Base-by-base conservation (phyloP, 768 basidiomycete species). In the Gelatoporia subvermispora region DNA sequence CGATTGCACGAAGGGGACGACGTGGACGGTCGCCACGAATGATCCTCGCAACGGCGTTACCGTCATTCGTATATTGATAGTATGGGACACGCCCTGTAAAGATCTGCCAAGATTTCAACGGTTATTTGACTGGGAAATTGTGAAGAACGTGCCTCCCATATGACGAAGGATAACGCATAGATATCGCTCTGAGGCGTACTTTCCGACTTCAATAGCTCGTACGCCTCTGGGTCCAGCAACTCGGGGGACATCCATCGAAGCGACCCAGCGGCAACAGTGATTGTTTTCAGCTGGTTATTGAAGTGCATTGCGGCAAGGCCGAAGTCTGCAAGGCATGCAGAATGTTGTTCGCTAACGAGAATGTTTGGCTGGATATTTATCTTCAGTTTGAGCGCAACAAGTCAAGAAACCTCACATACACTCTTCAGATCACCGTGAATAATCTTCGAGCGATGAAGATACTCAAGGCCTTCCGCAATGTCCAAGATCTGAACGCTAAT, bases 151-250 rank as follows among this genome's bases (percentile, higher is more conserved):
- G 43, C 47, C 42, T 50, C 49, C 25, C 41, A 43, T 28, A 39
- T 39, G 21, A 50, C 49, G 43, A 50, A 35, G 13, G 24, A 43
- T n/a, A 50, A 23, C n/a, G 49, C 45, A 36, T 50, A 50, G 21
- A 50, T 23, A 22, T 50, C 49, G 31, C 28, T 43, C 8, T 31
- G 18, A 13, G 16, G 28, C 28, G 49, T 20, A 3, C 20, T 18
- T 16, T 31, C 2, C 16, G 34, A 4, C 31, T 48, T 41, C 38
- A 16, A n/a, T 8, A 45, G 34, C 8, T 34, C 44, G 3, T 18
- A 25, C 10, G 11, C 13, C 44, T 45, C 44, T 16, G 44, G 44
- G 17, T 45, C 20, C 11, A 45, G 25, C n/a, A 45, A 13, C 35
- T 45, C 44, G 11, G 44, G 44, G 3, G 44, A 15, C 25, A 23